Percentiles rank a stretch among this genome's conserved stretches.
Conservation (phyloP, 495 filamentous ascomycete genomes). For the Cudoniella acicularis region DNA sequence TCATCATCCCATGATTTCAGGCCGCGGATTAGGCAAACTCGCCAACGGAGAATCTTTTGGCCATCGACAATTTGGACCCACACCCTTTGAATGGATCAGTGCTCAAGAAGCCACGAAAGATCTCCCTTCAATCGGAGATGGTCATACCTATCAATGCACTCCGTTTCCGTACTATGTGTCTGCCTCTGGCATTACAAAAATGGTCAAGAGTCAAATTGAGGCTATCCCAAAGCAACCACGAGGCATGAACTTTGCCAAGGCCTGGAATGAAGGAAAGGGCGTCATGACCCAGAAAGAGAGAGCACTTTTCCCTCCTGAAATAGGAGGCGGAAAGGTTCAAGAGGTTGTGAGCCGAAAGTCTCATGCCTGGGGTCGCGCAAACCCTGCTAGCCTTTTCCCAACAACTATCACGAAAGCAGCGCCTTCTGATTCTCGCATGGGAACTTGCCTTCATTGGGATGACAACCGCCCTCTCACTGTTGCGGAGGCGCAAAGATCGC, state of each 20-base stretch:
- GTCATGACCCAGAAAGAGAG: constrained; percentile 36
- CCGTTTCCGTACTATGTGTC: constrained; percentile 62
- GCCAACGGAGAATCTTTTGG: constrained; percentile 58
- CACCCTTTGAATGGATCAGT: constrained; percentile 53
- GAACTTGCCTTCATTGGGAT: constrained; percentile 55
- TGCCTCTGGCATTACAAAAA: constrained; percentile 27
- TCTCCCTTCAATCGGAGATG: constrained; percentile 57
- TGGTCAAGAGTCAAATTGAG: constrained; percentile 31
- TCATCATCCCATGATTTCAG: constrained; percentile 36
- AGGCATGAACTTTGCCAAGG: constrained; percentile 42
- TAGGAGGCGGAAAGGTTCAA: background rate
- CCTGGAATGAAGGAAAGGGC: constrained; percentile 35
- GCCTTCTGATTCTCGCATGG: constrained; percentile 44
- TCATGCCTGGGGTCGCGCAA: constrained; percentile 47
- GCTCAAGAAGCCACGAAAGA: constrained; percentile 48
- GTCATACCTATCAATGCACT: constrained; percentile 48
- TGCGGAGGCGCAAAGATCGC: constrained; percentile 60
- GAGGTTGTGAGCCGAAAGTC: constrained; percentile 21
- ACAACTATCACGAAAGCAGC: constrained; percentile 50
- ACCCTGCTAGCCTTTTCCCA: constrained; percentile 45
- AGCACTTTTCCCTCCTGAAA: constrained; percentile 25
- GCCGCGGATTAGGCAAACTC: constrained; percentile 49
- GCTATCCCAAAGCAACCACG: constrained; percentile 41
- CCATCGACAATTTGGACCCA: constrained; percentile 41
- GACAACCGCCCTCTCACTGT: constrained; percentile 53